Percentiles rank a stretch among this genome's conserved stretches.
Conservation (phyloP, 2,329 filamentous ascomycete species). For the Juglanconis juglandina region DNA sequence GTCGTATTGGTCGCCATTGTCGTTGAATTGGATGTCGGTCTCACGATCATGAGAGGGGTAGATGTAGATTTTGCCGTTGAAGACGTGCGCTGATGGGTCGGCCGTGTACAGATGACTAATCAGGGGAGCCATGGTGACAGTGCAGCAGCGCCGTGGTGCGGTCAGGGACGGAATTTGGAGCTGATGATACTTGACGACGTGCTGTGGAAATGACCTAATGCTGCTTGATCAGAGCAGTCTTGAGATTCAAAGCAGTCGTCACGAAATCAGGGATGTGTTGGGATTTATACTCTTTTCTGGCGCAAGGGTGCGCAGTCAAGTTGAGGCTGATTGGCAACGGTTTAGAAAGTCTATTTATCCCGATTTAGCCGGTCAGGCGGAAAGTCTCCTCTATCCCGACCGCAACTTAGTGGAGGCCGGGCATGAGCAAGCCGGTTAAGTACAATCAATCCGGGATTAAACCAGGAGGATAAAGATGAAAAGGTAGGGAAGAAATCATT, state of each 20-base stretch:
- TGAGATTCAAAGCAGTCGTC: not conserved
- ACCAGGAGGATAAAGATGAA: too few relatives aligned
- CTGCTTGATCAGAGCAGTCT: not conserved
- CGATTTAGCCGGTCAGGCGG: not conserved
- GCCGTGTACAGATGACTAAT: constrained; percentile 76
- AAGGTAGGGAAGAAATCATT: too few relatives aligned
- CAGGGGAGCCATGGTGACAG: constrained; percentile 51
- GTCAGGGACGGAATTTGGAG: too few relatives aligned
- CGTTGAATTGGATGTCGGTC: constrained; percentile 68
- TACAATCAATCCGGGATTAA: not conserved
- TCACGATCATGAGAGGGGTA: constrained; percentile 80
- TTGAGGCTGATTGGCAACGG: not conserved
- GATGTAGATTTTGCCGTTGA: constrained; percentile 71
- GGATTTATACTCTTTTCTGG: not conserved
- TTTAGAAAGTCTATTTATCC: not conserved
- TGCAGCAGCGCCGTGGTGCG: constrained; percentile 2
- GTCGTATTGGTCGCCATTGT: constrained; percentile 83
- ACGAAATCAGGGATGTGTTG: not conserved
- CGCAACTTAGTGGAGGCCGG: not conserved
- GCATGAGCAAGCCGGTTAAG: not conserved
- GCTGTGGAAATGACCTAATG: too few relatives aligned
- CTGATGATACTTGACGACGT: not conserved
- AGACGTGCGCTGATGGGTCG: constrained; percentile 77
- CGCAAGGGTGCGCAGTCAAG: not conserved
- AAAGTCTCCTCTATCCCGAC: not conserved